Evolutionary conservation across 2,329 filamentous ascomycete species (phyloP).

Genomic region (Aureobasidium sp.): DNA sequence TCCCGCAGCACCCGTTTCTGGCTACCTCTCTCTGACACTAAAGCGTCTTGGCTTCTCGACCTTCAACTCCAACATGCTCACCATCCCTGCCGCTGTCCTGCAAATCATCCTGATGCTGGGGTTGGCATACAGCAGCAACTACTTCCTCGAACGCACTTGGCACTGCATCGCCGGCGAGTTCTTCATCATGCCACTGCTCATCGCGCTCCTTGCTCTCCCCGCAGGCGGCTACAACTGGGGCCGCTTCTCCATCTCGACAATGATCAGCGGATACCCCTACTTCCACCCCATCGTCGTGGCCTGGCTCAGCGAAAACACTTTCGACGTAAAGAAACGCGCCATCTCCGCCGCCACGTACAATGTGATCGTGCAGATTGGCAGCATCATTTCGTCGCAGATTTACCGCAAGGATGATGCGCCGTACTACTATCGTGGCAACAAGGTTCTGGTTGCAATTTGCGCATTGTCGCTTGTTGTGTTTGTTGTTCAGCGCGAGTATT

Average conservation of each 20-base stretch:
- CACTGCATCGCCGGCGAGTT: constrained; percentile 48
- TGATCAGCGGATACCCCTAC: constrained; percentile 38
- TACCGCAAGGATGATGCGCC: constrained; percentile 48
- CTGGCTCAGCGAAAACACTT: constrained; percentile 47
- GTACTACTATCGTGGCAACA: constrained; percentile 53
- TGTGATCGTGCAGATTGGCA: constrained; percentile 43
- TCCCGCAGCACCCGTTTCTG: constrained; percentile 43
- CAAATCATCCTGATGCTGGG: constrained; percentile 49
- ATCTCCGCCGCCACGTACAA: constrained; percentile 45
- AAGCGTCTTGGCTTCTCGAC: constrained; percentile 47
- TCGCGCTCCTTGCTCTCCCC: constrained; percentile 46
- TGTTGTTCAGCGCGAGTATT: constrained; percentile 41
- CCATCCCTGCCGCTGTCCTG: constrained; percentile 18
- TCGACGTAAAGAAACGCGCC: constrained; percentile 45
- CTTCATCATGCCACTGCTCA: constrained; percentile 48
- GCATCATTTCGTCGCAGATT: constrained; percentile 37
- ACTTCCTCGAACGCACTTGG: constrained; percentile 49
- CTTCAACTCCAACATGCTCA: constrained; percentile 19
- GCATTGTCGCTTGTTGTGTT: constrained; percentile 45
- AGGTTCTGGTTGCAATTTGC: constrained; percentile 46
- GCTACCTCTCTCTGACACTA: constrained; percentile 55
- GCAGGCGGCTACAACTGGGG: constrained; percentile 45
- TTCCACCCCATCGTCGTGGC: constrained; percentile 49
- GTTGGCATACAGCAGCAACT: constrained; percentile 49
- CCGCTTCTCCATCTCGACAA: constrained; percentile 30